Conservation (phyloP, 2,329 filamentous ascomycete genomes). For the Aspergillus puulaauensis region DNA sequence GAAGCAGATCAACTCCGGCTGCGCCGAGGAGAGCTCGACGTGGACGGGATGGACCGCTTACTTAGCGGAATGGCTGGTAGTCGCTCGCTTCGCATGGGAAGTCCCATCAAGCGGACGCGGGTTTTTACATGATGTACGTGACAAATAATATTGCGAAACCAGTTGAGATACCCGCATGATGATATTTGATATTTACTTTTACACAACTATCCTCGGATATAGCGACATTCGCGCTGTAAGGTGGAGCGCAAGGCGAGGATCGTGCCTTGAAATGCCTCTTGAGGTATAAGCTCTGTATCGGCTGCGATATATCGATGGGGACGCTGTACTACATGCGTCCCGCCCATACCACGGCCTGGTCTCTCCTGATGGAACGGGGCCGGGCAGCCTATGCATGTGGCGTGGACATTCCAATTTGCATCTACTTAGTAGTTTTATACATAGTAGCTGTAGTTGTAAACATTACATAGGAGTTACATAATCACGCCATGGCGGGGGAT, state of each 20-base stretch:
- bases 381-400: slow-evolving; percentile 5
- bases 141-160: slow-evolving; percentile 9
- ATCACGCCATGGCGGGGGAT: not conserved
- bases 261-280: slow-evolving; percentile 49
- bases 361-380: not conserved
- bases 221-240: slow-evolving; percentile 47
- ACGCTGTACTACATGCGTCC: not conserved
- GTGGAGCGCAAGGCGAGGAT: slow-evolving; percentile 54
- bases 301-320: slow-evolving; percentile 49
- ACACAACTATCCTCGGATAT: slow-evolving; percentile 1
- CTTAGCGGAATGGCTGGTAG: slow-evolving; percentile 43
- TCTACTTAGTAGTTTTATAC: not conserved
- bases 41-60: slow-evolving; percentile 49
- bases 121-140: slow-evolving; percentile 31
- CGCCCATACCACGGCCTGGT: slow-evolving; percentile 7
- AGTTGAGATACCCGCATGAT: slow-evolving; percentile 28
- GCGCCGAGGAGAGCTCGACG: slow-evolving; percentile 44
- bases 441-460: not conserved
- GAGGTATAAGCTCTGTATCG: slow-evolving; percentile 52
- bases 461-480: not conserved
- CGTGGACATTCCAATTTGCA: slow-evolving; percentile 5
- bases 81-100: slow-evolving; percentile 33
- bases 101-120: slow-evolving; percentile 37
- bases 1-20: slow-evolving; percentile 44
- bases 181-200: slow-evolving; percentile 11